These are phyloP conservation scores for Leccinum subfulvum DNA, from an alignment of 1,284 basidiomycete species.

Conservation along the genomic window DNA sequence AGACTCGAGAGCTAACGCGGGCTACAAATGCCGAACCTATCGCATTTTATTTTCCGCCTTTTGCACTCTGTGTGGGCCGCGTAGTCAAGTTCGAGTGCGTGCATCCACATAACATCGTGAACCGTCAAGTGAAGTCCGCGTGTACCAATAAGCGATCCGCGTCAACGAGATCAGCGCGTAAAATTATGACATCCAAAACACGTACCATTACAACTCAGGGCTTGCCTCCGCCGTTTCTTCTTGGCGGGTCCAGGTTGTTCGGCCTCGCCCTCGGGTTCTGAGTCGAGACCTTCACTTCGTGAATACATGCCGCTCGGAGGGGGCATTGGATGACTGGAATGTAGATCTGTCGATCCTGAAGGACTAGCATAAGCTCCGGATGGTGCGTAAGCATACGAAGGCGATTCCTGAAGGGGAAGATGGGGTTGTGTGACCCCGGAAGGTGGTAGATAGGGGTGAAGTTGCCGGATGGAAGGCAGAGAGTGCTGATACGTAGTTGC, in stretches of 20 bases:
- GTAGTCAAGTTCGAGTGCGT: slow-evolving; percentile 9
- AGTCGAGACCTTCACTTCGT: slow-evolving; percentile 40
- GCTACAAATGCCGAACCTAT: slow-evolving; percentile 43
- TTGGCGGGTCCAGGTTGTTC: slow-evolving; percentile 59
- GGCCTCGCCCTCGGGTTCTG: slow-evolving; percentile 46
- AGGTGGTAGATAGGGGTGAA: slow-evolving; percentile 59
- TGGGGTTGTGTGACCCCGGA: slow-evolving; percentile 28
- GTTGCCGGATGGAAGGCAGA: slow-evolving; percentile 64
- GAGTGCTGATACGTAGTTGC: slow-evolving; percentile 32
- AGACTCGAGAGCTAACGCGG: slow-evolving; percentile 15
- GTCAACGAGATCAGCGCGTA: slow-evolving; percentile 14
- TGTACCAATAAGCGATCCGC: not conserved
- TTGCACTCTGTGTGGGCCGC: slow-evolving; percentile 47
- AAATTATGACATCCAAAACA: slow-evolving; percentile 19
- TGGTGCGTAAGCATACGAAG: slow-evolving; percentile 30
- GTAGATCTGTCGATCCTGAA: slow-evolving; percentile 32
- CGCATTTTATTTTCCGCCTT: slow-evolving; percentile 60
- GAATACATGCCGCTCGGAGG: slow-evolving; percentile 31
- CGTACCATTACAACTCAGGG: slow-evolving; percentile 75
- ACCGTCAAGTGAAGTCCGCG: not conserved
- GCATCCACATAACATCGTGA: not conserved
- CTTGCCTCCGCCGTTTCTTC: slow-evolving; percentile 73
- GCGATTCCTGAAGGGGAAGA: slow-evolving; percentile 19
- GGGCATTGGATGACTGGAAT: slow-evolving; percentile 22
- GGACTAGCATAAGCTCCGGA: slow-evolving; percentile 22